Evolutionary conservation across 192 early-diverging fungal species (phyloP), one percentile per base, ranked within the genome.

Genomic region (Coemansia sp.): DNA sequence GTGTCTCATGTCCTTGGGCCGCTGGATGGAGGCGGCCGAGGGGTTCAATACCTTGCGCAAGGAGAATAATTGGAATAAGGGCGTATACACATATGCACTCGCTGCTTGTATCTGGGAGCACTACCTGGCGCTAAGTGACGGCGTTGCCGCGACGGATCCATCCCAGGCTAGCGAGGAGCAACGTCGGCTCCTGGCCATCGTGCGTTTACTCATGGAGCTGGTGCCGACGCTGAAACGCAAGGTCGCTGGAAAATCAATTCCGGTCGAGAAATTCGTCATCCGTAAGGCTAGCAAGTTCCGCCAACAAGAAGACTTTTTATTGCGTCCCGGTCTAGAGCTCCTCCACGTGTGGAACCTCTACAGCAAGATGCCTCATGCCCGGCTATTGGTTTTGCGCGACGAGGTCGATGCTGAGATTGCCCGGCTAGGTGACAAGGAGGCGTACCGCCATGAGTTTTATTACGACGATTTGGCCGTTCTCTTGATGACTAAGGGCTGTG

Each of bases 61-160:
- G 60, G 94, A 97, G 65, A 94, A 90, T 72, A 89, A 91, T 61
- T 97, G 95, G 95, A 90, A 91, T 63, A 91, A 90, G 70, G 89
- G 92, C 22, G 89, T 90, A 3, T 97, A 93, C 85, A 87, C 85
- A 0, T 97, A 96, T 67, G 68, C 90, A 29, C 87, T 88, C 5
- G 93, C 89, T 0, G 75, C 89, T 18, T 90, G 86, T 24, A 36
- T 92, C 62, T 91, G 87, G 75, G 86, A 86, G 40, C 77, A 81
- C 42, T 80, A 86, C 31, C 46, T 79, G 43, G 31, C 34, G 12
- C 41, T 71, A 18, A 70, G 67, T 63, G 55, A 52, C 38, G 60
- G 67, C 10, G 29, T 31, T 1, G 62, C 69, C 13, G 69, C 78
- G 0, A 57, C 40, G 10, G 66, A 64, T 11, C 34, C 46, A 2